These are phyloP conservation scores for Cucurbita pepo DNA, from an alignment of 306 rosid species.

Conservation along the genomic window DNA sequence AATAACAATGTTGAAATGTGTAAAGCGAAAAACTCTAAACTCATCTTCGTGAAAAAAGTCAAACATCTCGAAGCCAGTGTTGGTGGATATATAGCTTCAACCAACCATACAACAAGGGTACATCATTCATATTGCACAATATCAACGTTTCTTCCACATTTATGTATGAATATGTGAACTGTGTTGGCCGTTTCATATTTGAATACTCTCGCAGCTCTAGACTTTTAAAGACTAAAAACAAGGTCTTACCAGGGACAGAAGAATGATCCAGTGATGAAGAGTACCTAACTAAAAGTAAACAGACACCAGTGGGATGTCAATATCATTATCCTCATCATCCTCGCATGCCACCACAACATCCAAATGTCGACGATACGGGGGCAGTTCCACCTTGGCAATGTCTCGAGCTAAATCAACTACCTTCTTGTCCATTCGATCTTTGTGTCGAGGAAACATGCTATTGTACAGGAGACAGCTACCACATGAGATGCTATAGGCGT, in stretches of 20 bases:
- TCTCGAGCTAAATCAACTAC: conserved; percentile 69
- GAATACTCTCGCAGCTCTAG: not conserved
- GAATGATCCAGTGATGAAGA: not conserved
- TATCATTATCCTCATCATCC: conserved; percentile 81
- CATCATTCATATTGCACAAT: not conserved
- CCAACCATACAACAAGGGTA: not conserved
- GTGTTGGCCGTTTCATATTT: not conserved
- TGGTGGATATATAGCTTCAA: not conserved
- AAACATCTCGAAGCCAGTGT: not conserved
- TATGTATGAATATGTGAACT: not conserved
- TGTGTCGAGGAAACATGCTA: conserved; percentile 60
- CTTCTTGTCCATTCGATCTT: conserved; percentile 66
- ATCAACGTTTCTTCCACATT: not conserved
- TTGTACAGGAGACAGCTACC: conserved; percentile 69
- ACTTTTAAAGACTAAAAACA: not conserved
- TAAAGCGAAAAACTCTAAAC: not conserved
- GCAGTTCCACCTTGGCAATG: conserved; percentile 61
- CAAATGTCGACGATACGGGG: conserved; percentile 54
- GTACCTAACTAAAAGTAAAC: conserved; percentile 62
- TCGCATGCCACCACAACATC: conserved; percentile 93
- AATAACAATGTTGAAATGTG: not conserved
- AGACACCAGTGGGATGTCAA: conserved; percentile 77
- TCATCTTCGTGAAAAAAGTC: not conserved
- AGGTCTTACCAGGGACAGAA: not conserved
- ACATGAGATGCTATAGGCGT: conserved; percentile 72